Percentiles rank a stretch among this genome's conserved stretches.
Evolutionary conservation across 208 protist species (phyloP).

Genomic region (Acanthamoeba quina): DNA sequence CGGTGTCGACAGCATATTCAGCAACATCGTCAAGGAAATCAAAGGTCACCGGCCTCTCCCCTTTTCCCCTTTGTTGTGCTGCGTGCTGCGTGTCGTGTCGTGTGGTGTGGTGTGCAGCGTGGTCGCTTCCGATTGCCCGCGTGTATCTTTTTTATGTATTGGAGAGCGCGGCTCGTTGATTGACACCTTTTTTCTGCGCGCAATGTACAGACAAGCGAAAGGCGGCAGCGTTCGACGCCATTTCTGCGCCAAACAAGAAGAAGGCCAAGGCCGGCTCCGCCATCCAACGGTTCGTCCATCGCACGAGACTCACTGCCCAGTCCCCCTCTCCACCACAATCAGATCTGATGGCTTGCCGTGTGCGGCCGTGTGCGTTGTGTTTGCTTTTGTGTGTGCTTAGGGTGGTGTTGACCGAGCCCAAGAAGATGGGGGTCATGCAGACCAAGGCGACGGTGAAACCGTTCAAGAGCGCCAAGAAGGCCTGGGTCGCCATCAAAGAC

Average conservation of each 20-base stretch:
- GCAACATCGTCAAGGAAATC: conserved; percentile 66
- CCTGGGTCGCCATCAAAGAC: conserved; percentile 11
- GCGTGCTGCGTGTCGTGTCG: neutral
- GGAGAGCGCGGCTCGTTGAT: neutral
- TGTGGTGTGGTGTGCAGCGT: neutral
- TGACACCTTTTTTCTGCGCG: conserved; percentile 24
- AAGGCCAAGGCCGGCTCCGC: neutral
- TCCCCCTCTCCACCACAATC: neutral
- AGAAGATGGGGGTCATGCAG: conserved; percentile 3
- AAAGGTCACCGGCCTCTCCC: neutral
- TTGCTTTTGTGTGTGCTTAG: neutral
- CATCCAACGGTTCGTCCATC: neutral
- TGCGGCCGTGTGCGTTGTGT: no score
- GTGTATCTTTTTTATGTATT: neutral
- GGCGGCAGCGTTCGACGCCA: neutral
- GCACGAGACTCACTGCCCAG: neutral
- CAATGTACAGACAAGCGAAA: neutral
- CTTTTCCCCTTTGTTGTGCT: neutral
- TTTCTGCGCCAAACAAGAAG: neutral
- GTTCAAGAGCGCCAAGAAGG: conserved; percentile 48
- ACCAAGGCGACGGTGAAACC: conserved; percentile 46
- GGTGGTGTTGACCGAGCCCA: conserved; percentile 13
- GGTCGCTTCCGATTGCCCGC: neutral
- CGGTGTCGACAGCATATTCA: conserved; percentile 23
- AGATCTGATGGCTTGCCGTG: neutral